These are phyloP conservation scores for Acaromyces ingoldii DNA, from an alignment of 1,284 basidiomycete species.

Conservation along the genomic window DNA sequence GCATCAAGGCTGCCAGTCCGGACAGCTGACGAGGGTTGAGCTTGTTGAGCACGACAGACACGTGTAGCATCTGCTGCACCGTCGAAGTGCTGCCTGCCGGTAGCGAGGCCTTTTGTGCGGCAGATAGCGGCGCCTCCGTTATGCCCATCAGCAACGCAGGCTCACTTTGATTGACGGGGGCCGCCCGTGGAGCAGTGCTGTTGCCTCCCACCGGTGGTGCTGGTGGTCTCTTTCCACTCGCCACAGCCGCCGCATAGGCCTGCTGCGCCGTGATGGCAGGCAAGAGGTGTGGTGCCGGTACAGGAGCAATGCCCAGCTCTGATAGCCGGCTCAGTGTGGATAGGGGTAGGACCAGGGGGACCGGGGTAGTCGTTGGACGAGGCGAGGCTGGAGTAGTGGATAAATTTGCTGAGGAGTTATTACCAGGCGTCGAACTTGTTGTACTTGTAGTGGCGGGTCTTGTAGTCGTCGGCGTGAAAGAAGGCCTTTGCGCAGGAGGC, in stretches of 20 bases:
- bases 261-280: constrained; percentile 13
- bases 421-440: too few relatives aligned
- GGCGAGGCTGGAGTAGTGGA: background rate
- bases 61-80: constrained; percentile 40
- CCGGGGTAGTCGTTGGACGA: constrained; percentile 28
- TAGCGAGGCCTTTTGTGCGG: background rate
- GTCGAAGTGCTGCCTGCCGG: background rate
- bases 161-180: constrained; percentile 35
- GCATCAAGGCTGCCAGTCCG: constrained; percentile 44
- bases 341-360: constrained; percentile 46
- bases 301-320: constrained; percentile 37
- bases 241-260: background rate
- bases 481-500: too few relatives aligned
- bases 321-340: constrained; percentile 35
- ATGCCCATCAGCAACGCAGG: constrained; percentile 46
- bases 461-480: too few relatives aligned
- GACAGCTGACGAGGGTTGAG: constrained; percentile 41
- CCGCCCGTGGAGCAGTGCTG: constrained; percentile 27
- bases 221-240: background rate
- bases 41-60: constrained; percentile 43
- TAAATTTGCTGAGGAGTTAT: too few relatives aligned
- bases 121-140: constrained; percentile 14
- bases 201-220: background rate
- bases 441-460: too few relatives aligned
- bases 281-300: constrained; percentile 36